Base-by-base conservation (phyloP, 768 basidiomycete species). In the Pleurotus tuber-regium region DNA sequence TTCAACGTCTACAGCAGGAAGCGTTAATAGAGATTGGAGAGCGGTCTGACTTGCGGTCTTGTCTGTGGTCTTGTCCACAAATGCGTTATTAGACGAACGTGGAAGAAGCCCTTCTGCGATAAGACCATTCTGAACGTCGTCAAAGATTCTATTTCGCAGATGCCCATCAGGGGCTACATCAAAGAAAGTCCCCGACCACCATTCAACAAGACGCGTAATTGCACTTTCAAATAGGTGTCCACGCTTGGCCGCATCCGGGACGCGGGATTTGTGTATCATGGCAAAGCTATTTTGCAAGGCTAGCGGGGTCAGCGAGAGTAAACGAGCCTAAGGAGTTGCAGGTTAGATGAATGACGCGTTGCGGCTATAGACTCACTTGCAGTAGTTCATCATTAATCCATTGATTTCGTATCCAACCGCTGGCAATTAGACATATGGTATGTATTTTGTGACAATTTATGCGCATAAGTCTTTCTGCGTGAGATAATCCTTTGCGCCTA, bases 401-500 rank as follows among this genome's bases (percentile, higher is more conserved):
- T 52, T 71, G 72, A 62, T 99, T 98, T 33, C 97, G 80, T 18
- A 82, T 67, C 39, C 75, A 67, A 4, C 86, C 89, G 62, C 86
- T 92, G 11, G 80, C 78, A 10, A 98, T 76, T 11, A 97, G 75
- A n/a, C 80, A 71, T 9, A 95, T 69, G 7, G 92, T 90, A 59
- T 99, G 97, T 11, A 92, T 73, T 68, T 96, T 95, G 71, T 98
- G 96, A 49, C 82, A 84, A 52, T 87, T 80, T 40, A 95, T 80
- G 28, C 94, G 79, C 7, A 84, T 64, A 35, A 85, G 70, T 10
- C 94, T 82, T 61, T 95, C 89, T 11, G 81, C 80, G 54, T 82
- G 75, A 28, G 80, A 66, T 54, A 82, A 67, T 54, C 78, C 77
- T 67, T 77, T 74, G 63, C 73, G 79, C 60, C 68, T 73, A 55